Percentiles rank a stretch among this genome's conserved stretches.
These are phyloP conservation scores for Cylindricascospora bacillispora DNA, from an alignment of 1,139 yeast species.

Conservation along the genomic window DNA sequence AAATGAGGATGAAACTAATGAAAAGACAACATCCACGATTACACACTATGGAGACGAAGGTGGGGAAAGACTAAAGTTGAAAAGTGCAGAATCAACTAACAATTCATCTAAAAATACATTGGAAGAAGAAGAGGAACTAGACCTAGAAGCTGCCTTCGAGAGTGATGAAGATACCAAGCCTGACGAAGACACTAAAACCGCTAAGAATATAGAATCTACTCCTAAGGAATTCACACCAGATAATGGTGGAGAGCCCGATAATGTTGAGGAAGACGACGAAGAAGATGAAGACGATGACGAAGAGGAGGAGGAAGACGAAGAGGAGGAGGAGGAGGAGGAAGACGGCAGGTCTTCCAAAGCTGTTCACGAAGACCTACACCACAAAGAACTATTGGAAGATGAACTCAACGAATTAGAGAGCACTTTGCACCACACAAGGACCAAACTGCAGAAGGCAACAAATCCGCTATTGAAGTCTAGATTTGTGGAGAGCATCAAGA, in stretches of 20 bases:
- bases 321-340: conserved; percentile 32
- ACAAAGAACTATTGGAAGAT: conserved; percentile 66
- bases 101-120: conserved; percentile 5
- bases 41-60: conserved; percentile 1
- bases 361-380: conserved; percentile 38
- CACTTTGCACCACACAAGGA: conserved; percentile 65
- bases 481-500: conserved; percentile 67
- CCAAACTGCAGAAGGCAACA: conserved; percentile 63
- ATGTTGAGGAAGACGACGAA: conserved; percentile 28
- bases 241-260: conserved; percentile 26
- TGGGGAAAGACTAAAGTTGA: too few relatives aligned
- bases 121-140: conserved; percentile 31
- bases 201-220: conserved; percentile 21
- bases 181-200: conserved; percentile 22
- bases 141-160: conserved; percentile 29
- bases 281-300: conserved; percentile 37
- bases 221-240: conserved; percentile 28
- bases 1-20: conserved; percentile 30
- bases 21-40: conserved; percentile 2
- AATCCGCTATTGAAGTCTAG: conserved; percentile 84
- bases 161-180: conserved; percentile 26
- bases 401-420: conserved; percentile 74
- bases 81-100: not conserved
- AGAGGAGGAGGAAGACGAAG: conserved; percentile 43
- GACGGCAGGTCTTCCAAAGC: conserved; percentile 22